A percentile compares a stretch with the other conserved stretches of the same genome.
Evolutionary conservation across 2,329 filamentous ascomycete genomes (phyloP).

Genomic region (Phoma herbarum): DNA sequence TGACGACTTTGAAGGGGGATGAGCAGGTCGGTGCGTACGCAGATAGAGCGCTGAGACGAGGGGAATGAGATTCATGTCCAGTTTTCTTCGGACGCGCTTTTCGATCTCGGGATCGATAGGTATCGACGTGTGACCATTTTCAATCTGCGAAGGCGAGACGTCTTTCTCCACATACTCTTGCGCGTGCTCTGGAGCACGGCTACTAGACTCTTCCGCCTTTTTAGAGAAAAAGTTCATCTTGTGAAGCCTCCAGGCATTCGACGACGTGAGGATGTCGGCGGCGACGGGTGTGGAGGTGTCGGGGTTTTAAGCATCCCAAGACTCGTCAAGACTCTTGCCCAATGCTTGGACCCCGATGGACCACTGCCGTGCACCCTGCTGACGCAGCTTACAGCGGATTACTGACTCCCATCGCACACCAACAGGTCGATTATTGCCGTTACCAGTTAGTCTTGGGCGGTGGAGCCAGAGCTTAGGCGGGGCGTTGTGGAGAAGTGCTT

Average conservation of each 20-base stretch:
- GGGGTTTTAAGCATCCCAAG: constrained; percentile 13
- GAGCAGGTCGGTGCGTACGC: constrained; percentile 29
- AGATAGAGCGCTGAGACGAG: constrained; percentile 47
- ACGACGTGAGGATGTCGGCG: background rate
- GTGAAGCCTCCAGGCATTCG: background rate
- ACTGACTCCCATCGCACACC: background rate
- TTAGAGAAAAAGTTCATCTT: constrained; percentile 3
- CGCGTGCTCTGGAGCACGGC: background rate
- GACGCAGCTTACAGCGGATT: constrained; percentile 7
- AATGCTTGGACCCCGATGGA: background rate
- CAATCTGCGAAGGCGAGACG: constrained; percentile 9
- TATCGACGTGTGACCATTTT: constrained; percentile 7
- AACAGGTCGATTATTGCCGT: background rate
- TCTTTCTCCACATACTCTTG: constrained; percentile 9
- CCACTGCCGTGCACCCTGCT: constrained; percentile 2
- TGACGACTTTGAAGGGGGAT: background rate
- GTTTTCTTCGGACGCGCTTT: constrained; percentile 40
- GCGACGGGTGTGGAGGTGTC: background rate
- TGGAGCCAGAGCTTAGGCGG: constrained; percentile 5
- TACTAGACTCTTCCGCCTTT: background rate
- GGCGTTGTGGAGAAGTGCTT: constrained; percentile 8
- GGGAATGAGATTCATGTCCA: constrained; percentile 45
- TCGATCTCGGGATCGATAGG: constrained; percentile 32
- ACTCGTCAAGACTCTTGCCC: background rate
- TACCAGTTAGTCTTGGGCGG: background rate